Conservation (phyloP, 2,329 filamentous ascomycete species). For the Fusarium verrucosum region DNA sequence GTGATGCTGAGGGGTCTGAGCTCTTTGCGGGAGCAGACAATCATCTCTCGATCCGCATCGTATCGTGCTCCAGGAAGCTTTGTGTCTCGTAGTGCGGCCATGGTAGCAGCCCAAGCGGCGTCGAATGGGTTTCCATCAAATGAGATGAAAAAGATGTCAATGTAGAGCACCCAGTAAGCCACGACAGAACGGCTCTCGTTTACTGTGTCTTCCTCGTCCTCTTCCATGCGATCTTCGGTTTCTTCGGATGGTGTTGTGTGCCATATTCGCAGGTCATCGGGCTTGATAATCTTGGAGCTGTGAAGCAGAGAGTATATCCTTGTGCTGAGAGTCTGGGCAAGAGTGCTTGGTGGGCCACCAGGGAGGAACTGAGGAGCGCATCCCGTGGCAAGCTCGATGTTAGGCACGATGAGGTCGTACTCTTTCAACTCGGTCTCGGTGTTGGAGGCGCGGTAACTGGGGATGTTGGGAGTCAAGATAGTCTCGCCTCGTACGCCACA, state of each 20-base stretch:
- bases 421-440: conserved; percentile 62
- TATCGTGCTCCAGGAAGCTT: conserved; percentile 81
- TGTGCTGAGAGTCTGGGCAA: conserved; percentile 87
- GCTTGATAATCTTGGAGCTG: conserved; percentile 71
- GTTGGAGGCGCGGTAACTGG: conserved; percentile 65
- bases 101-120: conserved; percentile 83
- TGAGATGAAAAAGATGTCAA: conserved; percentile 94
- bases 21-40: conserved; percentile 75
- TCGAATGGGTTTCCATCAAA: conserved; percentile 94
- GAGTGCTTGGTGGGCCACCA: conserved; percentile 78
- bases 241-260: conserved; percentile 63
- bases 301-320: conserved; percentile 81
- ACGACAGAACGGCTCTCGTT: conserved; percentile 64
- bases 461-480: conserved; percentile 77
- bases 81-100: conserved; percentile 83
- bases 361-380: conserved; percentile 87
- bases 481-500: conserved; percentile 92
- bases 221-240: conserved; percentile 53
- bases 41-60: conserved; percentile 81
- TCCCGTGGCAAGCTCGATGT: conserved; percentile 91
- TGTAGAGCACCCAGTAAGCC: conserved; percentile 94
- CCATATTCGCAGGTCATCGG: conserved; percentile 77
- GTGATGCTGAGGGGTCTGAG: conserved; percentile 67
- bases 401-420: conserved; percentile 85
- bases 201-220: conserved; percentile 47